A percentile compares a stretch with the other conserved stretches of the same genome.
These are phyloP conservation scores for Picea abies DNA, from an alignment of 83 land plant species.

Conservation along the genomic window DNA sequence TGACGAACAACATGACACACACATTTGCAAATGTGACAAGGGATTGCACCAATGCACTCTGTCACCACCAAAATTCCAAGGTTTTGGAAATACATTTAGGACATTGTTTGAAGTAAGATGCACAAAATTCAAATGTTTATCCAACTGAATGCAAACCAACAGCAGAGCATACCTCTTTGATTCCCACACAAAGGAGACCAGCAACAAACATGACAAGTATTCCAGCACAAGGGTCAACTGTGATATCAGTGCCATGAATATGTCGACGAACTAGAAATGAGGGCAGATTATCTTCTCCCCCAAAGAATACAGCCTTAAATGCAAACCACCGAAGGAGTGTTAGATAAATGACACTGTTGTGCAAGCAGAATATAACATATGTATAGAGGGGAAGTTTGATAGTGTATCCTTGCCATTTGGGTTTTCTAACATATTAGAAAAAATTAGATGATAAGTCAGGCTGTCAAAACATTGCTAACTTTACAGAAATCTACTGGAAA, in stretches of 20 bases:
- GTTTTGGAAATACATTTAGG: slow-evolving; percentile 2
- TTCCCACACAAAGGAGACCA: slow-evolving; percentile 81
- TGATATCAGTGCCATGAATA: slow-evolving; percentile 67
- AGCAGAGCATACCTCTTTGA: slow-evolving; percentile 77
- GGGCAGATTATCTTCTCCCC: slow-evolving; percentile 80
- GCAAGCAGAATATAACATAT: background rate
- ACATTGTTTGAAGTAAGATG: background rate
- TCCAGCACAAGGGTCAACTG: slow-evolving; percentile 95
- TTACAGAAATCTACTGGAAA: background rate
- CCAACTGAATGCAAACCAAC: background rate
- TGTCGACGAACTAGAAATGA: slow-evolving; percentile 54
- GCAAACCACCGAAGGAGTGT: background rate
- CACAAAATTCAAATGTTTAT: background rate
- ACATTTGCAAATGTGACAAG: slow-evolving; percentile 68
- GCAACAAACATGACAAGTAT: slow-evolving; percentile 73
- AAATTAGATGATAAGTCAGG: background rate
- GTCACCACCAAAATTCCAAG: slow-evolving; percentile 23
- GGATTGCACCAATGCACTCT: slow-evolving; percentile 87
- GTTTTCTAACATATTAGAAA: background rate
- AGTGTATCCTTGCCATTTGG: background rate
- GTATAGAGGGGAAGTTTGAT: background rate
- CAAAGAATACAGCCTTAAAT: slow-evolving; percentile 80
- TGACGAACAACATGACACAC: slow-evolving; percentile 86
- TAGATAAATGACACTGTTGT: background rate
- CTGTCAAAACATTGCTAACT: background rate